A percentile compares a stretch with the other conserved stretches of the same genome.
These are phyloP conservation scores for Exophiala dermatitidis DNA, from an alignment of 2,329 filamentous ascomycete species.

Conservation along the genomic window DNA sequence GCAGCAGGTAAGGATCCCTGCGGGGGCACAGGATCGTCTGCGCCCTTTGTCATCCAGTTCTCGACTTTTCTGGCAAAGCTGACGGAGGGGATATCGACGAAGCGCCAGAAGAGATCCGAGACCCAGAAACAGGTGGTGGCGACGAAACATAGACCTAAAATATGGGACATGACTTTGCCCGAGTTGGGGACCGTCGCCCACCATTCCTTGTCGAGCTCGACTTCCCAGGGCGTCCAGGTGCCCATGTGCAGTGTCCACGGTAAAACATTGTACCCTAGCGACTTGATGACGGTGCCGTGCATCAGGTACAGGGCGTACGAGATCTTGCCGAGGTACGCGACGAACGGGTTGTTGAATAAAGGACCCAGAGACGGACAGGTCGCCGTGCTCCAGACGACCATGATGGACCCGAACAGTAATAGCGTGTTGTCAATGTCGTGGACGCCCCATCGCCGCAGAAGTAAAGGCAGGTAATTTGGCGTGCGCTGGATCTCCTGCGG, in stretches of 20 bases:
- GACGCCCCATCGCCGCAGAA: conserved; percentile 6
- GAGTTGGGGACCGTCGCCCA: conserved; percentile 1
- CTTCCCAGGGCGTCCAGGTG: conserved; percentile 1
- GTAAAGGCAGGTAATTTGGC: conserved; percentile 6
- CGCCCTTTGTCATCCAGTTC: conserved; percentile 8
- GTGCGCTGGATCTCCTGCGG: conserved; percentile 13
- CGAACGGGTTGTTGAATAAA: conserved; percentile 16
- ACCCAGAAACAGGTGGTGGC: conserved; percentile 45
- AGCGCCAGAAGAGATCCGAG: conserved; percentile 54
- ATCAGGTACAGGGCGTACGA: conserved; percentile 31
- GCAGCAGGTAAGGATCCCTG: neutral
- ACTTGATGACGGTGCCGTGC: conserved; percentile 23
- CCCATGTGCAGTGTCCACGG: conserved; percentile 11
- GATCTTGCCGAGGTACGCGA: conserved; percentile 30
- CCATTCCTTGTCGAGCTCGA: conserved; percentile 6
- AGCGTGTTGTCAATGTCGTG: conserved; percentile 3
- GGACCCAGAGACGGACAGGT: conserved; percentile 4
- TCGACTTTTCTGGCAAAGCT: conserved; percentile 32
- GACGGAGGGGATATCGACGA: conserved; percentile 47
- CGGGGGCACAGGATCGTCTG: neutral
- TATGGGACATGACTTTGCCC: conserved; percentile 6
- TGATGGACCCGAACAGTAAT: conserved; percentile 5
- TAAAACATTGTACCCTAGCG: conserved; percentile 11
- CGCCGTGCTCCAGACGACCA: conserved; percentile 14
- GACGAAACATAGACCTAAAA: conserved; percentile 36